Base-by-base conservation (phyloP, 768 basidiomycete genomes). In the Mycena filopes region DNA sequence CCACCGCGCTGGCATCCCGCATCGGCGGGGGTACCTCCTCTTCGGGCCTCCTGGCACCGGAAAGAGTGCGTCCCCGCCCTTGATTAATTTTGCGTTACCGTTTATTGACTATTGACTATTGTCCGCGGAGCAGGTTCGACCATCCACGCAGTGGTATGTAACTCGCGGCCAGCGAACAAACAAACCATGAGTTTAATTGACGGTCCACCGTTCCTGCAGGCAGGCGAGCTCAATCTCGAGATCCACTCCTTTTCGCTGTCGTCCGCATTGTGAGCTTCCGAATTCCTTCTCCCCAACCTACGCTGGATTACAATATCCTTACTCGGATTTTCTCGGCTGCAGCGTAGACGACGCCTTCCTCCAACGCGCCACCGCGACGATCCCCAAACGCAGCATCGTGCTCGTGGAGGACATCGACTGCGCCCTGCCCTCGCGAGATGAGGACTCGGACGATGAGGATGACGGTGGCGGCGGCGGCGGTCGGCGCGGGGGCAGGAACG, bases 191-290 rank as follows among this genome's bases (percentile, higher is more conserved):
- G 16, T 4, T 53, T 42, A 7, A 84, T 45, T 56, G 21, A 54
- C 31, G n/a, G n/a, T n/a, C n/a, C n/a, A 29, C 12, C 3, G 8
- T 11, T 84, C 55, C 83, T 82, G 15, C 74, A 87, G 55, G 83
- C 84, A 9, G 84, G 84, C 15, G 91, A 91, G 76, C 81, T 96
- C 20, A 87, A 88, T 3, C 82, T 97, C 21, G 93, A 96, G 76
- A 95, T 97, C 59, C 96, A 94, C 71, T 79, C 84, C 1, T 71
- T 89, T 28, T 86, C 86, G 0, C 76, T 88, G 4, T 79, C 85
- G 3, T 81, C 85, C 20, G 73, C 76, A 45, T 80, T 80, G 85
- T 87, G 71, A 36, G 82, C 74, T 38, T 26, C n/a, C n/a, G n/a
- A n/a, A n/a, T n/a, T n/a, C n/a, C n/a, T n/a, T n/a, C n/a, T n/a